Evolutionary conservation across 108 stramenopile genomes (phyloP), one percentile per base, ranked within the genome.

Genomic region (Cyclotella choctawhatcheeana): DNA sequence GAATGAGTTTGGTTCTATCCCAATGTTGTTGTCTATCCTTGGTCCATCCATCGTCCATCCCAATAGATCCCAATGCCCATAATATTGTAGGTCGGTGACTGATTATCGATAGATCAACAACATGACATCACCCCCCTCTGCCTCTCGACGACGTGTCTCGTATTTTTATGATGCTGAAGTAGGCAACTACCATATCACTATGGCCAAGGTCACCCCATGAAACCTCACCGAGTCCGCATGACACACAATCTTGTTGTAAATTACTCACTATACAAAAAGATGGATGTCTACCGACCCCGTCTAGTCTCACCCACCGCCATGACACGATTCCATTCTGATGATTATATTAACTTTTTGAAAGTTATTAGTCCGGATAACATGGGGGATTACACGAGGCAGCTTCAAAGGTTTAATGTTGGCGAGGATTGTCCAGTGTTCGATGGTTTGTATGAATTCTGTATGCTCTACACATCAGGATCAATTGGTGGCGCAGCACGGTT

Each of bases 341-440:
- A 99, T 74, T 99, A 99, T 93, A 94, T 99, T 79, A 97, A 99
- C 67, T 99, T 99, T 61, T 89, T 99, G 37, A 83, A 93, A 58
- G 90, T 94, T 37, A 97, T 99, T 50, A 97, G 97, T 7, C 99
- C 97, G 27, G 99, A 99, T 72, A 99, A 99, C 76, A 98, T 99
- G 96, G 76, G 83, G 14, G 93, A 95, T 52, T 95, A 94, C 69
- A 83, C 86, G 20, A 85, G 97, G 34, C 95, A 95, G 78, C 76
- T 98, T n/a, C 92, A 96, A 61, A 81, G 96, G 10, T 95, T 99
- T 75, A 98, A 98, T 64, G 99, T 99, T 34, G 99, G 99, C 58
- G 99, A 99, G 75, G 99, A 99, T 77, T 99, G 99, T 69, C 99
- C 99, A 6, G 99, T 99, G 12, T 99, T 99, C 71, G 98, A 99